A percentile compares a stretch with the other conserved stretches of the same genome.
phyloP scores from a whole-genome alignment of 345 rosid genomes.

The Adansonia digitata region DNA sequence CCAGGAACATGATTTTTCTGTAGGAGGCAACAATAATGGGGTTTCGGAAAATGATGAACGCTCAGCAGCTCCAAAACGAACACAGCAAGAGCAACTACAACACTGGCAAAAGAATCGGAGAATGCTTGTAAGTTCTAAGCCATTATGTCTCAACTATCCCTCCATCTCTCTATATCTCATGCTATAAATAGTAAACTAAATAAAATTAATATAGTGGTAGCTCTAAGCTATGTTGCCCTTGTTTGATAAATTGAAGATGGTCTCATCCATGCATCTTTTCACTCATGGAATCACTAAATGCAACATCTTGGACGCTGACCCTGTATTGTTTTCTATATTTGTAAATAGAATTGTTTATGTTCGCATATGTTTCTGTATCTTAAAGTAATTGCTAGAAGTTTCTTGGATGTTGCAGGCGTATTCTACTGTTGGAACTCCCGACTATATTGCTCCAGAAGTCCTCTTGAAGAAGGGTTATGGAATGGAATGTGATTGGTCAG shows the following conservation, averaged over 20 bases:
- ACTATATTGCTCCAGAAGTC: slow-evolving; percentile 97
- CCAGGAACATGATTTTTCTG: slow-evolving; percentile 65
- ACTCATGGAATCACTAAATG: background rate
- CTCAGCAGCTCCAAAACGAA: slow-evolving; percentile 57
- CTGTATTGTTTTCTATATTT: background rate
- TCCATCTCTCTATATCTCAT: background rate
- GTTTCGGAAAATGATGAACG: slow-evolving; percentile 37
- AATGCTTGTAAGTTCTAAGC: slow-evolving; percentile 58
- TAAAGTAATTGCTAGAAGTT: background rate
- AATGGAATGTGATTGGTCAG: slow-evolving; percentile 98
- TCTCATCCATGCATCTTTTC: background rate
- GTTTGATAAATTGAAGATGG: slow-evolving; percentile 11
- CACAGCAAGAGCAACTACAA: slow-evolving; percentile 85
- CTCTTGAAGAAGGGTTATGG: slow-evolving; percentile 94
- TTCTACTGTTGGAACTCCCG: slow-evolving; percentile 99
- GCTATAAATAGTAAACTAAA: background rate
- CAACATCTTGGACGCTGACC: background rate
- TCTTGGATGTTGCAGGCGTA: slow-evolving; percentile 63
- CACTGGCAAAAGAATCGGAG: slow-evolving; percentile 96
- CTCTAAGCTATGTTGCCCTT: background rate
- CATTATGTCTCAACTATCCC: background rate
- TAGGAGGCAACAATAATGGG: slow-evolving; percentile 34
- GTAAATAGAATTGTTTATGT: background rate
- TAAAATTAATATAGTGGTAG: background rate
- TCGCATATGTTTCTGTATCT: background rate